Evolutionary conservation across 108 stramenopile species (phyloP), one percentile per base, ranked within the genome.

Genomic region (Fragilariopsis cylindrus): DNA sequence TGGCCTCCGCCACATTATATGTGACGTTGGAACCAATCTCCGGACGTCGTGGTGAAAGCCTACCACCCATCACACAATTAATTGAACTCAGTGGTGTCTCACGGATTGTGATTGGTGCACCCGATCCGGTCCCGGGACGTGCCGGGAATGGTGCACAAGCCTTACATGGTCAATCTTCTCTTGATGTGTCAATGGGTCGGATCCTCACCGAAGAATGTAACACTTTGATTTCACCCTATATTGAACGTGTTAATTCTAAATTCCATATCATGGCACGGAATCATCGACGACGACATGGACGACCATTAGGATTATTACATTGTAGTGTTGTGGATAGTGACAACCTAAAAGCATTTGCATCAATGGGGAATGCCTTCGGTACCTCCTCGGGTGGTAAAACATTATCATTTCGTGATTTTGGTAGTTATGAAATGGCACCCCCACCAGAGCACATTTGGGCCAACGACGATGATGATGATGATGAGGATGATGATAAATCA

Each of bases 321-420:
- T 94, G 93, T 71, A 84, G 82, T 75, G 91, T 94, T n/a, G 91
- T 94, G 12, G 90, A 92, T 57, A 86, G 84, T 57, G 84, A 88
- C 48, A 87, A 94, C 60, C 68, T 88, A 8, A 87, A 92, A 67
- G 90, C 93, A n/a, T 94, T 92, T 83, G 89, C 87, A 3, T 70
- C 88, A 16, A 85, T 90, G 65, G 93, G 93, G 3, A 94, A 94
- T 74, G 84, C 90, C 19, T 94, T 94, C 78, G 93, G 93, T 21
- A 92, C 88, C 46, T 76, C 82, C 11, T 90, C 91, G 69, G 91
- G 88, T 60, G 93, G 93, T 0, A 77, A 92, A 60, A 81, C 73
- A 45, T 69, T 94, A 3, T 83, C 80, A 8, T 90, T 82, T 70
- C 82, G 93, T 40, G 87, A 93, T 54, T 87, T 94, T 81, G 93